phyloP scores from a whole-genome alignment of 352 stramenopile species.

The Globisporangium viniferum region DNA sequence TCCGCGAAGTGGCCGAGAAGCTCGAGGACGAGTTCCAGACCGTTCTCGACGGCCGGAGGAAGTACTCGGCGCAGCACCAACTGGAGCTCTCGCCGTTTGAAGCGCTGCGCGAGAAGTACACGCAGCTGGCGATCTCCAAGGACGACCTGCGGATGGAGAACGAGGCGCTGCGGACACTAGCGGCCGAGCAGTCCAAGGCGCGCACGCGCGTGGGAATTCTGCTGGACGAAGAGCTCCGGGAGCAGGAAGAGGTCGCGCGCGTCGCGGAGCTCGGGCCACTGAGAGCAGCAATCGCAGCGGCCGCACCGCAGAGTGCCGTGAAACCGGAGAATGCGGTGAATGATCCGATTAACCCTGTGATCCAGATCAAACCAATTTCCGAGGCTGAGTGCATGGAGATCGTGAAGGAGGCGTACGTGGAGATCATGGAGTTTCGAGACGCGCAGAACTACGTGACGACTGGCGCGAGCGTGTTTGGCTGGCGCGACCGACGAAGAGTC shows the following conservation, averaged over 20 bases:
- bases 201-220: constrained; percentile 54
- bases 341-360: background rate
- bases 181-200: constrained; percentile 60
- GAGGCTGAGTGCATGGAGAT: constrained; percentile 45
- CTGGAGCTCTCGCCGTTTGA: constrained; percentile 23
- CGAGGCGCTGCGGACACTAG: constrained; percentile 37
- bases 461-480: constrained; percentile 58
- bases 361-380: constrained; percentile 34
- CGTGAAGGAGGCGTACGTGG: constrained; percentile 36
- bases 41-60: constrained; percentile 25
- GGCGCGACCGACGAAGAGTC: constrained; percentile 48
- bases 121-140: constrained; percentile 49
- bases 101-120: constrained; percentile 43
- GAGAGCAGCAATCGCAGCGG: background rate
- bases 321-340: background rate
- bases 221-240: constrained; percentile 48
- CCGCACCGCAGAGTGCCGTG: constrained; percentile 11
- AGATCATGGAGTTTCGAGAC: constrained; percentile 41
- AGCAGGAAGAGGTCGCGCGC: constrained; percentile 17
- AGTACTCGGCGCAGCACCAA: constrained; percentile 12
- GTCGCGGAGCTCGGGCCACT: background rate
- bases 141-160: constrained; percentile 58
- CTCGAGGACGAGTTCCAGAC: constrained; percentile 47
- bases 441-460: constrained; percentile 41
- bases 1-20: constrained; percentile 43